Evolutionary conservation across 139 green algal genomes (phyloP), one percentile per base, ranked within the genome.

Genomic region (Diplosphaera chodatii): DNA sequence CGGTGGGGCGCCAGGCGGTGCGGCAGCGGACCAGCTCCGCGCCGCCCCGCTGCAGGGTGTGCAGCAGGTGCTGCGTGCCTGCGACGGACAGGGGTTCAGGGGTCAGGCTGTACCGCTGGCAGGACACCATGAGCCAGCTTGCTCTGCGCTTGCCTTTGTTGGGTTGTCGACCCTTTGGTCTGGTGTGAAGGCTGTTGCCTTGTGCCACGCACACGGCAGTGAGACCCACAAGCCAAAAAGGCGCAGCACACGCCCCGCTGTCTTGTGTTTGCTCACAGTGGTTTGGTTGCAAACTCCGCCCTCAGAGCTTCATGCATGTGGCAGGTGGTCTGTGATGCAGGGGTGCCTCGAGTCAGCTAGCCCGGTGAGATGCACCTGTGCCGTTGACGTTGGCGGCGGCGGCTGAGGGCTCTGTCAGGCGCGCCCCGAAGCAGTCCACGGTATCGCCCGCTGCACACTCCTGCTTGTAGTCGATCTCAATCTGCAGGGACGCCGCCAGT

Each of bases 391-490:
- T 64, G 59, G 66, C 25, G 25, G 16, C 22, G n/a, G 13, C 40
- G 56, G n/a, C 63, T 32, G 63, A 23, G 63, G 63, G 30, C 20
- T 74, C 32, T 3, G 63, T 2, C 27, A 87, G 67, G 0, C 63
- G 68, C 56, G 80, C 79, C 40, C 74, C 83, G 55, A 85, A 62
- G 15, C 76, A 78, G 63, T 93, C 78, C 3, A 96, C 76, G 30
- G 77, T 76, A 41, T 96, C 81, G 3, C 92, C 92, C 18, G 82
- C 84, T 48, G 37, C 37, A 10, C 37, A 48, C 37, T 48, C 37
- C 37, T 6, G 8, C 37, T 48, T 48, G 83, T 92, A 97, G 72
- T 97, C 92, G 29, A 96, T 78, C 75, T 96, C 91, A 4, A 96
- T 69, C 88, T 96, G 71, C 71, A 65, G 22, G 33, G 10, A 0